A percentile compares a stretch with the other conserved stretches of the same genome.
phyloP scores from a whole-genome alignment of 2,329 filamentous ascomycete genomes.

The Paraphoma sp. region DNA sequence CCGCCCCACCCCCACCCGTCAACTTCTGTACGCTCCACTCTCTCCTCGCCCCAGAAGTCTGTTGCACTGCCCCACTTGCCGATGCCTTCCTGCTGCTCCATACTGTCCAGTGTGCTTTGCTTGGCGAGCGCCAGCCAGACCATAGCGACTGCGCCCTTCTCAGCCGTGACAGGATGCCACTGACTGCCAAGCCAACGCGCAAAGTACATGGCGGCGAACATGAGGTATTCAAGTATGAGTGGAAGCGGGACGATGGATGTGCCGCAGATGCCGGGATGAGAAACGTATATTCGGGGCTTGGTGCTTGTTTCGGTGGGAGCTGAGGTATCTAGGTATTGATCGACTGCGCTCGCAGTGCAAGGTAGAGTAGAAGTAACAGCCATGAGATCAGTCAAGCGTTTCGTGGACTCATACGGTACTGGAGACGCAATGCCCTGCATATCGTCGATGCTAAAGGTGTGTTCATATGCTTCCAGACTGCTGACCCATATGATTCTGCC shows the following conservation, averaged over 20 bases:
- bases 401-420: constrained; percentile 82
- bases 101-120: constrained; percentile 66
- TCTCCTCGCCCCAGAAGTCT: constrained; percentile 63
- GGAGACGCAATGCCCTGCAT: constrained; percentile 72
- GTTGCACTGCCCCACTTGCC: constrained; percentile 87
- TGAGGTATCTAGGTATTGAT: constrained; percentile 29
- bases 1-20: constrained; percentile 80
- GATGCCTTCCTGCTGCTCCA: constrained; percentile 59
- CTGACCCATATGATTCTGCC: constrained; percentile 87
- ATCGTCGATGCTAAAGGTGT: constrained; percentile 70
- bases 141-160: constrained; percentile 76
- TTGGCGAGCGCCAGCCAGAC: constrained; percentile 79
- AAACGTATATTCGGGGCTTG: constrained; percentile 72
- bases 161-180: constrained; percentile 83
- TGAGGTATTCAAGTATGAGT: constrained; percentile 71
- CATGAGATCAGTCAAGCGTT: constrained; percentile 85
- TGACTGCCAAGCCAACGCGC: constrained; percentile 81
- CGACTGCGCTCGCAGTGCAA: constrained; percentile 59
- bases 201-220: constrained; percentile 72
- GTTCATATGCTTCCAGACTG: constrained; percentile 73
- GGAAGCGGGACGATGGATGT: constrained; percentile 81
- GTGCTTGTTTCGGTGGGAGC: constrained; percentile 19
- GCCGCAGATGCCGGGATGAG: constrained; percentile 85
- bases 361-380: constrained; percentile 75
- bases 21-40: constrained; percentile 79